These are phyloP conservation scores for Huntiella bhutanensis DNA, from an alignment of 2,329 filamentous ascomycete genomes.

Conservation along the genomic window DNA sequence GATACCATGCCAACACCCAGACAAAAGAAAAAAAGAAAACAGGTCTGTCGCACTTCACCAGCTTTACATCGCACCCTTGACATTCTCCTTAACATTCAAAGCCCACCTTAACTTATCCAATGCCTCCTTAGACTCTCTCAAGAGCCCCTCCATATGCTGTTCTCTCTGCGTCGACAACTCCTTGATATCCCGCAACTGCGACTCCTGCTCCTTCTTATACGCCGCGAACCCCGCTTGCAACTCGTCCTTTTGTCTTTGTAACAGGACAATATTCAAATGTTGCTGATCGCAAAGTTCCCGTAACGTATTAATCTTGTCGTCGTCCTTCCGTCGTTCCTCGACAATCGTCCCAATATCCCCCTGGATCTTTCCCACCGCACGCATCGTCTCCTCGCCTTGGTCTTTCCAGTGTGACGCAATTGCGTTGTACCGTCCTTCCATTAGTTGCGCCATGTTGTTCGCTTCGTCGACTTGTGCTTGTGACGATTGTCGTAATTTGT, in stretches of 20 bases:
- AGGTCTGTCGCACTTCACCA: neutral
- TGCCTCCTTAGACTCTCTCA: conserved; percentile 40
- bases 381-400: conserved; percentile 41
- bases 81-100: conserved; percentile 44
- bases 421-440: conserved; percentile 51
- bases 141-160: conserved; percentile 37
- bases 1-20: too few relatives aligned
- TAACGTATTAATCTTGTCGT: conserved; percentile 43
- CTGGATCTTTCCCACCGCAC: conserved; percentile 29
- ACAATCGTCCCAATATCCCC: conserved; percentile 35
- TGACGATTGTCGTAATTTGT: conserved; percentile 39
- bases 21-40: too few relatives aligned
- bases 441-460: conserved; percentile 42
- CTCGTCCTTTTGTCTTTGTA: conserved; percentile 41
- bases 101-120: conserved; percentile 56
- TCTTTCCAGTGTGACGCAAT: conserved; percentile 49
- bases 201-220: conserved; percentile 46
- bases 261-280: conserved; percentile 44
- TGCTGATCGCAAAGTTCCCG: conserved; percentile 56
- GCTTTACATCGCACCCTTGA: conserved; percentile 32
- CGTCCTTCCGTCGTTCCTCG: conserved; percentile 37
- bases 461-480: conserved; percentile 48
- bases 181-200: conserved; percentile 40
- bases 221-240: conserved; percentile 40
- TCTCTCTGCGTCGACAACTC: conserved; percentile 36